phyloP scores from a whole-genome alignment of 345 rosid species.

The Streptanthus diversifolius region DNA sequence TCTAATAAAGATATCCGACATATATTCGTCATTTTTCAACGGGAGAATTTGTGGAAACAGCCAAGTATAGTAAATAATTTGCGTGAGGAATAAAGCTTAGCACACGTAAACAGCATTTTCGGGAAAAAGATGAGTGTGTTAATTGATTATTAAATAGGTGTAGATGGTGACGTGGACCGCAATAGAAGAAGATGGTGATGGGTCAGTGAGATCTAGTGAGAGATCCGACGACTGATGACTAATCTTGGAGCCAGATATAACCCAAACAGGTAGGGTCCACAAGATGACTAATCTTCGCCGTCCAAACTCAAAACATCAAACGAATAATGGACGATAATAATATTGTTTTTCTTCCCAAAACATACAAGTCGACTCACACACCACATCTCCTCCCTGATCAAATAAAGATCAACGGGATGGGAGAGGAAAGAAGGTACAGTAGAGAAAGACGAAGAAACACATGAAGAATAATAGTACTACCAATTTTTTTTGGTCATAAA shows the following conservation, averaged over 20 bases:
- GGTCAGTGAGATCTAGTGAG: not conserved
- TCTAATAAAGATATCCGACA: slow-evolving; percentile 2
- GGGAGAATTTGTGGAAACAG: not conserved
- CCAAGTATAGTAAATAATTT: not conserved
- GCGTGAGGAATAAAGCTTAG: slow-evolving; percentile 8
- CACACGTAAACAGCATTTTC: slow-evolving; percentile 18
- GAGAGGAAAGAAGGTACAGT: not conserved
- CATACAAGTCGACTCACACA: not conserved
- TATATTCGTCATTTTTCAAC: not conserved
- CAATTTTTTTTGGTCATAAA: no score
- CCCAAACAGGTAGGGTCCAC: slow-evolving; percentile 20
- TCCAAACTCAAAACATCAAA: slow-evolving; percentile 12
- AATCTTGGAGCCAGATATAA: slow-evolving; percentile 5
- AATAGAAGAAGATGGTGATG: slow-evolving; percentile 1
- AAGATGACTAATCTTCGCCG: slow-evolving; percentile 29
- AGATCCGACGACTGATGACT: slow-evolving; percentile 22
- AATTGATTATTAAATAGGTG: not conserved
- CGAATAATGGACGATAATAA: no score
- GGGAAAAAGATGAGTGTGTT: not conserved
- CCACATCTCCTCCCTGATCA: not conserved
- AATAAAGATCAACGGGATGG: not conserved
- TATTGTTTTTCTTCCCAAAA: no score
- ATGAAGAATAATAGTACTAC: not conserved
- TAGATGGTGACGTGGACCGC: slow-evolving; percentile 29
- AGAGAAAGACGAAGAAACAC: not conserved